These are phyloP conservation scores for Diaporthe citriasiana DNA, from an alignment of 2,329 filamentous ascomycete species.

Conservation along the genomic window DNA sequence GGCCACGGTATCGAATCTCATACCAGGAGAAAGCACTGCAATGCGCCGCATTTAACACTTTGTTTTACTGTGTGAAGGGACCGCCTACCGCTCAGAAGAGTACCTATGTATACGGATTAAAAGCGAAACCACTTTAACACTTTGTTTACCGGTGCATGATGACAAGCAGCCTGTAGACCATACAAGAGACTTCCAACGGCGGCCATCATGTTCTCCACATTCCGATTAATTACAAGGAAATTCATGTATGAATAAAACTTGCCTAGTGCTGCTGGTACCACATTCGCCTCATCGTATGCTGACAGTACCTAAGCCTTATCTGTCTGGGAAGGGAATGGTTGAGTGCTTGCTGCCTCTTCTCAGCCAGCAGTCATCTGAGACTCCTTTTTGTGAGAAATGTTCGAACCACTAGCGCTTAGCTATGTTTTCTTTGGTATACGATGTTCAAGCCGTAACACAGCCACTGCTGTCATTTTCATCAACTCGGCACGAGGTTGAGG, in stretches of 20 bases:
- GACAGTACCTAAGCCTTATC: not conserved
- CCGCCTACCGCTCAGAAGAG: too few species aligned
- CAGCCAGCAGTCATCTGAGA: not conserved
- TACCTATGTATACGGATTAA: too few species aligned
- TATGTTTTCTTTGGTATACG: too few species aligned
- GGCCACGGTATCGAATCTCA: not conserved
- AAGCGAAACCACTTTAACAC: too few species aligned
- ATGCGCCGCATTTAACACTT: not conserved
- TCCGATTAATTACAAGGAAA: not conserved
- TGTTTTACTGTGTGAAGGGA: too few species aligned
- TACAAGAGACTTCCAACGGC: not conserved
- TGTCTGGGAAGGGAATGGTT: not conserved
- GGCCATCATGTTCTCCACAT: not conserved
- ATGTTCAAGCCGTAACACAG: not conserved
- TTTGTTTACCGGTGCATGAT: too few species aligned
- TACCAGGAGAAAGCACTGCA: not conserved
- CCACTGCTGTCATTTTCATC: not conserved
- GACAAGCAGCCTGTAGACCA: not conserved
- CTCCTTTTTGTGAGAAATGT: too few species aligned
- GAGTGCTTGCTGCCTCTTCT: not conserved
- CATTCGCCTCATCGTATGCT: not conserved
- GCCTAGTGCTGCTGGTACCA: too few species aligned
- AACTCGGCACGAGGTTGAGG: too few species aligned
- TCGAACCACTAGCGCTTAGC: not conserved
- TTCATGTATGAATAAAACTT: not conserved